phyloP scores from a whole-genome alignment of 2,329 filamentous ascomycete species.

The Fusarium brachygibbosum region DNA sequence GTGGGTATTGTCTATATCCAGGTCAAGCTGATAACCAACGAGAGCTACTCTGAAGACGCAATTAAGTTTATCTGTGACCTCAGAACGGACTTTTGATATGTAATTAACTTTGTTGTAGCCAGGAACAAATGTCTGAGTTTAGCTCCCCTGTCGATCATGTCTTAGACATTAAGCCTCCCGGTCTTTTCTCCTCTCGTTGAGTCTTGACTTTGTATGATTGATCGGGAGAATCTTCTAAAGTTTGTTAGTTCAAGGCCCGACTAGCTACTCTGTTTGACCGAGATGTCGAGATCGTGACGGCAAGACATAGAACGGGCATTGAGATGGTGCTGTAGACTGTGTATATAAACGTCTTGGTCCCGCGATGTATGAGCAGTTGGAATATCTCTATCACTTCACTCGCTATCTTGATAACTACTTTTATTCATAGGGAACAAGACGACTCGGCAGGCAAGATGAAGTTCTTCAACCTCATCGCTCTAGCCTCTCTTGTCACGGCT shows the following conservation, averaged over 20 bases:
- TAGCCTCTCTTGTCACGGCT: slow-evolving; percentile 30
- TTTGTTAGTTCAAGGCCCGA: slow-evolving; percentile 2
- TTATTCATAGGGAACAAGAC: background rate
- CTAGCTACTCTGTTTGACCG: background rate
- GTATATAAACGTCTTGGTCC: slow-evolving; percentile 25
- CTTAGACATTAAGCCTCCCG: background rate
- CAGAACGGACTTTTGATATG: background rate
- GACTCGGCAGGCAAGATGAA: slow-evolving; percentile 22
- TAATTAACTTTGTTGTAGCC: background rate
- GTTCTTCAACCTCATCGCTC: slow-evolving; percentile 29
- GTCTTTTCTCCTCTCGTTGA: background rate
- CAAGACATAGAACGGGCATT: background rate
- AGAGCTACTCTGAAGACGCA: too few species aligned
- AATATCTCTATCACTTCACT: background rate
- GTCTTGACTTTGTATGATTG: slow-evolving; percentile 26
- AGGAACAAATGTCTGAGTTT: slow-evolving; percentile 2
- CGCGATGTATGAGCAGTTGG: background rate
- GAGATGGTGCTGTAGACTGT: background rate
- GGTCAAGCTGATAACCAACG: background rate
- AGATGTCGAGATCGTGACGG: slow-evolving; percentile 9
- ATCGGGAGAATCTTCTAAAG: slow-evolving; percentile 9
- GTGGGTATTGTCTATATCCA: background rate
- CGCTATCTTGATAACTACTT: background rate
- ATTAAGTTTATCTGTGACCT: too few species aligned
- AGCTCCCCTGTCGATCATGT: slow-evolving; percentile 3